These are phyloP conservation scores for Alternaria sp. DNA, from an alignment of 2,329 filamentous ascomycete species.

Conservation along the genomic window DNA sequence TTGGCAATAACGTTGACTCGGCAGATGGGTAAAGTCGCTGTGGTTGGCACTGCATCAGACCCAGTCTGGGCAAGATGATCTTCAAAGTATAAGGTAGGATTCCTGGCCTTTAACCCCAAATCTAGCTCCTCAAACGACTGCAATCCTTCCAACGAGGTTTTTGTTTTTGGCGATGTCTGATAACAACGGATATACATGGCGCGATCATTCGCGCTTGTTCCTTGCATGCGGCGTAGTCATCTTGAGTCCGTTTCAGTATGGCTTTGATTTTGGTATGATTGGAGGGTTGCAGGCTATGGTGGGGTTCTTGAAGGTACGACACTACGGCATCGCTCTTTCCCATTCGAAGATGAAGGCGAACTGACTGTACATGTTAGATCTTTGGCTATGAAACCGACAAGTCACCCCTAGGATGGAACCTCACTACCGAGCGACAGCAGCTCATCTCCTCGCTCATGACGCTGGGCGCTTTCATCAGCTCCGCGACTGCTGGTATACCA, in stretches of 20 bases:
- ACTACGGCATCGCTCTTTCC: no score
- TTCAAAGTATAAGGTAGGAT: constrained; percentile 25
- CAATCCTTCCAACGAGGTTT: not conserved
- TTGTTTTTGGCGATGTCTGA: constrained; percentile 25
- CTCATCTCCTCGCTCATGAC: constrained; percentile 56
- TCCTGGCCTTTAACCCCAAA: constrained; percentile 1
- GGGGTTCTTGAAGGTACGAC: constrained; percentile 54
- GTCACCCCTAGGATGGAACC: constrained; percentile 52
- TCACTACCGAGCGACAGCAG: constrained; percentile 50
- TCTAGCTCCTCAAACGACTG: not conserved
- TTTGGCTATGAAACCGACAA: constrained; percentile 41
- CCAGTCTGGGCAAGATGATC: constrained; percentile 23
- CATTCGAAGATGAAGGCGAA: not conserved
- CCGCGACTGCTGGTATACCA: constrained; percentile 48
- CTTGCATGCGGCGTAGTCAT: constrained; percentile 57
- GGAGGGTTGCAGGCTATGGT: constrained; percentile 60
- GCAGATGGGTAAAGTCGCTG: constrained; percentile 38
- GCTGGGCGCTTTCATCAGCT: constrained; percentile 54
- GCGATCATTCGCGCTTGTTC: constrained; percentile 54
- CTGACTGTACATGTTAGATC: constrained; percentile 18
- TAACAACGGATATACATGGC: constrained; percentile 33
- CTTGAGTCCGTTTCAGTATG: constrained; percentile 61
- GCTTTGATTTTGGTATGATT: constrained; percentile 60
- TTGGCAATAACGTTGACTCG: constrained; percentile 26
- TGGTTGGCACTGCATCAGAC: constrained; percentile 12